Evolutionary conservation across 116 monocot genomes (phyloP).

Genomic region (Papilionanthe hybrid): DNA sequence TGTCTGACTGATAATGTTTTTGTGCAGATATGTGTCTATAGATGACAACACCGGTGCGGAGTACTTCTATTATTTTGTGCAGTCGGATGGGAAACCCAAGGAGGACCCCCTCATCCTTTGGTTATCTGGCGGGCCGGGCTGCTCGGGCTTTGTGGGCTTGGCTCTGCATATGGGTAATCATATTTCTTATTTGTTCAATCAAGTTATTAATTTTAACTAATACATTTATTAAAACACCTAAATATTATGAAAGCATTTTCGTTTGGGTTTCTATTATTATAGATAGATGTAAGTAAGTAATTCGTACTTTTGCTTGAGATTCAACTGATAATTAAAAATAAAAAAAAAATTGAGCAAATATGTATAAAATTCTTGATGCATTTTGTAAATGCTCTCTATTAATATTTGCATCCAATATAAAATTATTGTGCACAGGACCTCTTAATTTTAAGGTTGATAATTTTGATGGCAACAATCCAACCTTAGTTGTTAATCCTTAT

Average conservation of each 20-base stretch:
- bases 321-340: too few relatives aligned
- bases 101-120: conserved; percentile 35
- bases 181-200: too few relatives aligned
- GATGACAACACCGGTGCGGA: conserved; percentile 17
- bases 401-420: neutral
- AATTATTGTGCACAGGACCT: neutral
- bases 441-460: neutral
- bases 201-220: too few relatives aligned
- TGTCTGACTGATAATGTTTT: too few relatives aligned
- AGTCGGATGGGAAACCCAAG: conserved; percentile 23
- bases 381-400: neutral
- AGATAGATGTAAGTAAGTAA: too few relatives aligned
- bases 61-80: conserved; percentile 30
- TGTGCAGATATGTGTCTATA: conserved; percentile 11
- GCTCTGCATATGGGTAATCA: conserved; percentile 19
- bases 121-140: conserved; percentile 26
- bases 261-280: too few relatives aligned
- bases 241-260: too few relatives aligned
- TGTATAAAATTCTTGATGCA: too few relatives aligned
- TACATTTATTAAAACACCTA: too few relatives aligned
- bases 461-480: neutral
- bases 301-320: too few relatives aligned
- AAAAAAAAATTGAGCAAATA: too few relatives aligned
- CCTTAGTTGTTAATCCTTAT: neutral
- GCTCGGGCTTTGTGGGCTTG: conserved; percentile 16